Evolutionary conservation across 176 grass and related monocot species (phyloP).

Genomic region (Calamus simplicifolius): DNA sequence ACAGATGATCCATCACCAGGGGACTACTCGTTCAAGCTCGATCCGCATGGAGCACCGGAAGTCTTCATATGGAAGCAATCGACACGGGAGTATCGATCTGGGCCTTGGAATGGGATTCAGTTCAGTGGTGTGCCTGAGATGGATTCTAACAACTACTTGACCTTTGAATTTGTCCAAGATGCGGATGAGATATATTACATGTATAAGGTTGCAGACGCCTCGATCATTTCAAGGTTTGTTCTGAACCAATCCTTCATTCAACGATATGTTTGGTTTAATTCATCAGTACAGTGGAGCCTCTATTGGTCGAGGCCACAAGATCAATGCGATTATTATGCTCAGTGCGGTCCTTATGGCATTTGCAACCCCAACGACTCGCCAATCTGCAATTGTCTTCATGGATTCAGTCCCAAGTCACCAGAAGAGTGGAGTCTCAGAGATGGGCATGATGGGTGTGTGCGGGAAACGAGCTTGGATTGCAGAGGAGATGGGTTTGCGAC

Average conservation of each 20-base stretch:
- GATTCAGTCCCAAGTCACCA: slow-evolving; percentile 3
- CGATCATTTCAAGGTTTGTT: too few relatives aligned
- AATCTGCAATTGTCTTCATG: slow-evolving; percentile 17
- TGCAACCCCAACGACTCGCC: neutral
- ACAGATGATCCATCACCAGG: neutral
- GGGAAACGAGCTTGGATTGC: slow-evolving; percentile 2
- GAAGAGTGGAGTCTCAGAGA: slow-evolving; percentile 14
- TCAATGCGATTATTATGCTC: slow-evolving; percentile 9
- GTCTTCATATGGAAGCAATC: neutral
- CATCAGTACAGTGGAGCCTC: neutral
- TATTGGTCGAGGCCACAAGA: neutral
- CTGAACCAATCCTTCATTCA: too few relatives aligned
- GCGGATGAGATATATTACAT: too few relatives aligned
- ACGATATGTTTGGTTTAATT: too few relatives aligned
- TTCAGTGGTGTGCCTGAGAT: neutral
- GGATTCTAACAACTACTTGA: too few relatives aligned
- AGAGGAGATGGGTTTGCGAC: neutral
- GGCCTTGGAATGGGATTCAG: neutral
- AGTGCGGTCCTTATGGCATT: slow-evolving; percentile 10
- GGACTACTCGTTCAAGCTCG: neutral
- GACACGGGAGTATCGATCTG: neutral
- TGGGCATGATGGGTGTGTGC: neutral
- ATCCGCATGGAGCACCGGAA: neutral
- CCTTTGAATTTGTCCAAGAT: too few relatives aligned
- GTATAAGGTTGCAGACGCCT: too few relatives aligned